These are phyloP conservation scores for Cercospora berteroae DNA, from an alignment of 2,329 filamentous ascomycete species.

Conservation along the genomic window DNA sequence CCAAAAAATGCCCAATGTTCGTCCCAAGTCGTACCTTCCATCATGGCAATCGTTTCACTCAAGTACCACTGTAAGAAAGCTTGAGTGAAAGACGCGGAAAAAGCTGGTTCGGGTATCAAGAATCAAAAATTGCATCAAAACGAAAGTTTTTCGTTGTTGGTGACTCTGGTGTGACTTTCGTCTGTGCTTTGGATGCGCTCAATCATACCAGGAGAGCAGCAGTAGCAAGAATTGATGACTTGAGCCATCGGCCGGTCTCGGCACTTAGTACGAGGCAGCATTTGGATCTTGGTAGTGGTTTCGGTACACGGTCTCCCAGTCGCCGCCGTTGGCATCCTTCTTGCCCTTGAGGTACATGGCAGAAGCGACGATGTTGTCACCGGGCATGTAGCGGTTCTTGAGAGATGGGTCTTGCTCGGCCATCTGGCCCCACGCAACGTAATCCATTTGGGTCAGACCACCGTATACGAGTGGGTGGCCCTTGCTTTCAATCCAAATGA, in stretches of 20 bases:
- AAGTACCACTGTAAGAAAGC: conserved; percentile 6
- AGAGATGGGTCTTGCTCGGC: conserved; percentile 1
- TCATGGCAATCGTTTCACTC: conserved; percentile 3
- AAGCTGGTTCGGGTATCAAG: not conserved
- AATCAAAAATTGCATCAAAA: not conserved
- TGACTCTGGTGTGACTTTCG: not conserved
- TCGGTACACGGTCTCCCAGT: conserved; percentile 10
- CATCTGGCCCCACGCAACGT: conserved; percentile 18
- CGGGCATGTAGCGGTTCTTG: conserved; percentile 17
- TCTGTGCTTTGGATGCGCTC: not conserved
- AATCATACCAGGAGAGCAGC: conserved; percentile 4
- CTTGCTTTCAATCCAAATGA: conserved; percentile 23
- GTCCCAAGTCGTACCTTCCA: not conserved
- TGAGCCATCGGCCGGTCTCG: not conserved
- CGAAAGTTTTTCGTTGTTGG: not conserved
- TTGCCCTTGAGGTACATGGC: conserved; percentile 13
- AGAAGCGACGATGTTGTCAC: conserved; percentile 14
- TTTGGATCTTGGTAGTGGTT: conserved; percentile 16
- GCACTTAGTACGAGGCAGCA: not conserved
- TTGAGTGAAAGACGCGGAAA: conserved; percentile 4
- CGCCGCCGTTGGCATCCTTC: conserved; percentile 5
- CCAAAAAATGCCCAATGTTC: not conserved
- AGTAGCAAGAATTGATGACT: not conserved
- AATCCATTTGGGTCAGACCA: conserved; percentile 14
- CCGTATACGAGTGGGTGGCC: conserved; percentile 19